A percentile compares a stretch with the other conserved stretches of the same genome.
Evolutionary conservation across 225 moss, liverwort and hornwort genomes (phyloP).

Genomic region (Takakia lepidozioides): DNA sequence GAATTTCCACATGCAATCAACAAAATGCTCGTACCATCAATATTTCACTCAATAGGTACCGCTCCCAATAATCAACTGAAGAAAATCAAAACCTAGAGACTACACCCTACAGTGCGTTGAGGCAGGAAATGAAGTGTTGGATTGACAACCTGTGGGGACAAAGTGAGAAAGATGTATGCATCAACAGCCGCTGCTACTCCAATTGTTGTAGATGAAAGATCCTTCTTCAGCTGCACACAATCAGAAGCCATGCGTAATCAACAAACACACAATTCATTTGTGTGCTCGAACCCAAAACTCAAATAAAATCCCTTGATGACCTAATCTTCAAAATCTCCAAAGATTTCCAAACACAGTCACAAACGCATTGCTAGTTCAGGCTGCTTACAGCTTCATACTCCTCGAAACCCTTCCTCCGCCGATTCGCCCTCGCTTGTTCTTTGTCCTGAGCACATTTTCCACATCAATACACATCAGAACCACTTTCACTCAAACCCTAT

Average conservation of each 20-base stretch:
- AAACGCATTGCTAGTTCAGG: background rate
- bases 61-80: background rate
- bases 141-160: slow-evolving; percentile 77
- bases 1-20: too few relatives aligned
- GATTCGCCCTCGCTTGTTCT: slow-evolving; percentile 32
- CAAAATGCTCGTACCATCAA: too few relatives aligned
- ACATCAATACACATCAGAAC: too few relatives aligned
- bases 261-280: too few relatives aligned
- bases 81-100: too few relatives aligned
- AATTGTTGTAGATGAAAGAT: slow-evolving; percentile 63
- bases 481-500: too few relatives aligned
- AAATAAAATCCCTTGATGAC: too few relatives aligned
- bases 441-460: slow-evolving; percentile 33
- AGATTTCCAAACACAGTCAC: slow-evolving; percentile 1
- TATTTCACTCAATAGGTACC: too few relatives aligned
- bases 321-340: too few relatives aligned
- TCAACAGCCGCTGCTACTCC: slow-evolving; percentile 53
- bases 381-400: slow-evolving; percentile 46
- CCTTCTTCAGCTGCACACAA: slow-evolving; percentile 66
- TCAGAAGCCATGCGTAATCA: too few relatives aligned
- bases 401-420: slow-evolving; percentile 31
- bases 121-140: background rate
- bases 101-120: too few relatives aligned
- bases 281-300: too few relatives aligned
- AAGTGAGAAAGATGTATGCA: slow-evolving; percentile 63